phyloP scores from a whole-genome alignment of 768 basidiomycete species.

The Termitomyces sp. region DNA sequence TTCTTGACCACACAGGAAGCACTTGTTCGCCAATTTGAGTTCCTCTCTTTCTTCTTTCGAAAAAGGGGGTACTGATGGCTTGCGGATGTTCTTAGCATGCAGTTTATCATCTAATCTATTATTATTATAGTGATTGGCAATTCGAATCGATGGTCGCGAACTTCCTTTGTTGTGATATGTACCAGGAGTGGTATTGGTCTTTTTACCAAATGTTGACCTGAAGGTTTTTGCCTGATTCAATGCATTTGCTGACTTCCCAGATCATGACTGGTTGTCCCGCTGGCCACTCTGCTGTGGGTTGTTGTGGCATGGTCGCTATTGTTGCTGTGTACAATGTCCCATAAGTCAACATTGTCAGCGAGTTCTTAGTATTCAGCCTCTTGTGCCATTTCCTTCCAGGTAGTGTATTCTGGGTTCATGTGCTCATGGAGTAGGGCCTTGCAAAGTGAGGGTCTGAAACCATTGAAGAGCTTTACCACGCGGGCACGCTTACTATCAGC shows the following conservation, averaged over 20 bases:
- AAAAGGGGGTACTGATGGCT: not conserved
- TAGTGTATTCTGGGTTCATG: not conserved
- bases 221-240: too few relatives aligned
- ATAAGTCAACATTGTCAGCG: not conserved
- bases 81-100: not conserved
- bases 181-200: too few relatives aligned
- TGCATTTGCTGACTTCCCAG: too few relatives aligned
- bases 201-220: too few relatives aligned
- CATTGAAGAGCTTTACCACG: not conserved
- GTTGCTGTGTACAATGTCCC: not conserved
- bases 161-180: not conserved
- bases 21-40: not conserved
- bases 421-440: not conserved
- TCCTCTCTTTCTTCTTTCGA: not conserved
- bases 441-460: not conserved
- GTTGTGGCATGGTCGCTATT: not conserved
- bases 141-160: too few relatives aligned
- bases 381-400: not conserved
- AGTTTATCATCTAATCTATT: not conserved
- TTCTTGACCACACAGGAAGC: not conserved
- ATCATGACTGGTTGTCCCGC: not conserved
- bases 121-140: too few relatives aligned
- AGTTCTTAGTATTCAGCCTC: not conserved
- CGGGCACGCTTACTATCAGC: too few relatives aligned
- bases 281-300: not conserved